A percentile compares a stretch with the other conserved stretches of the same genome.
These are phyloP conservation scores for Henckelia pumila DNA, from an alignment of 257 asterid genomes.

Conservation along the genomic window DNA sequence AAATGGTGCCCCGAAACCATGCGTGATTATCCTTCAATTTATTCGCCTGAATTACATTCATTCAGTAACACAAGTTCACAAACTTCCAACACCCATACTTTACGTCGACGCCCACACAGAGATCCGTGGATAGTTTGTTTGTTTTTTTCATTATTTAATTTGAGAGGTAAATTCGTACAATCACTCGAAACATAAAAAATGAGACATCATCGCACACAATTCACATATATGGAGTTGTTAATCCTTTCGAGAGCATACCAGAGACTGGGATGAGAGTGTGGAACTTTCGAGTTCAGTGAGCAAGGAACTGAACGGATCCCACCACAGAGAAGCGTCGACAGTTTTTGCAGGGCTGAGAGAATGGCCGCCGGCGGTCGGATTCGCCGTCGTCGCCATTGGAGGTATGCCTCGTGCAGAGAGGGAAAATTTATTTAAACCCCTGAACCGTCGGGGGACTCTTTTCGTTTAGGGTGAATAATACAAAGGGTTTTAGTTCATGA, in stretches of 20 bases:
- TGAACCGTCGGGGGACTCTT: too few species aligned
- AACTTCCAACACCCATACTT: slow-evolving; percentile 8
- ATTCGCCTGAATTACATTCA: slow-evolving; percentile 47
- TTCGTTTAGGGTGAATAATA: too few species aligned
- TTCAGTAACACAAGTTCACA: slow-evolving; percentile 19
- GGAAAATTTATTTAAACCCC: not conserved
- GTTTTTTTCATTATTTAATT: not conserved
- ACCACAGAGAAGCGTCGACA: slow-evolving; percentile 82
- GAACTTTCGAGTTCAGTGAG: slow-evolving; percentile 72
- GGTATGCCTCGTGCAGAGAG: not conserved
- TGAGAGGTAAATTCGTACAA: slow-evolving; percentile 12
- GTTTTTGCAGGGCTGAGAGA: slow-evolving; percentile 29
- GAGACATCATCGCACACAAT: not conserved
- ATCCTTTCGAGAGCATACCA: slow-evolving; percentile 41
- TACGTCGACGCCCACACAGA: slow-evolving; percentile 3
- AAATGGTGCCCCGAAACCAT: slow-evolving; percentile 64
- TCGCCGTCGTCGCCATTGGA: slow-evolving; percentile 45
- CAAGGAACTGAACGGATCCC: slow-evolving; percentile 75
- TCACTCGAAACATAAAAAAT: not conserved
- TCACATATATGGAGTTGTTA: not conserved
- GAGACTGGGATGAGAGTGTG: slow-evolving; percentile 46
- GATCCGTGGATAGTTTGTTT: not conserved
- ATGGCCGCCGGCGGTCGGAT: slow-evolving; percentile 32
- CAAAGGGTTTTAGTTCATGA: too few species aligned
- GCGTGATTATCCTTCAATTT: slow-evolving; percentile 69